A percentile compares a stretch with the other conserved stretches of the same genome.
Conservation (phyloP, 805 yeast genomes). For the Phaffomyces antillensis region DNA sequence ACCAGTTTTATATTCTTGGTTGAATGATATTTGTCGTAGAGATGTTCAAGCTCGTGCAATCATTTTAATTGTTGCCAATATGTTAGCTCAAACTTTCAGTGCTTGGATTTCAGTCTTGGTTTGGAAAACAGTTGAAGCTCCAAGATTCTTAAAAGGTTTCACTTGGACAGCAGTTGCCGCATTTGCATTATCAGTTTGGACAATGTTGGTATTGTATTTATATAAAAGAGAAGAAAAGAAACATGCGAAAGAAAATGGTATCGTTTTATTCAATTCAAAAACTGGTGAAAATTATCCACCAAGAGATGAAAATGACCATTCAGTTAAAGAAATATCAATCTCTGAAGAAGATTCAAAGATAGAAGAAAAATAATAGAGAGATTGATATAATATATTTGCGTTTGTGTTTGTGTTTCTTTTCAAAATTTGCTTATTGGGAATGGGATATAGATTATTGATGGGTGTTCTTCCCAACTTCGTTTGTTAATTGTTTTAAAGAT, state of each 20-base stretch:
- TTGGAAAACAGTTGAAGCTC: conserved; percentile 41
- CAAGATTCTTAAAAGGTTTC: conserved; percentile 47
- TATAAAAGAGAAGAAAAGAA: conserved; percentile 34
- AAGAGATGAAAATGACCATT: no score
- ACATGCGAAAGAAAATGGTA: conserved; percentile 32
- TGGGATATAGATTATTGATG: no score
- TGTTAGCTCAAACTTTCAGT: conserved; percentile 46
- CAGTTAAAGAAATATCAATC: conserved; percentile 25
- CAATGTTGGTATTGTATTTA: conserved; percentile 7
- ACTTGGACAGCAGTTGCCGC: conserved; percentile 25
- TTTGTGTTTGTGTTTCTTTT: no score
- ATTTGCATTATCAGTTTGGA: conserved; percentile 18
- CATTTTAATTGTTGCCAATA: conserved; percentile 31
- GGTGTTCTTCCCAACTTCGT: no score
- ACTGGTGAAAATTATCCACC: conserved; percentile 22
- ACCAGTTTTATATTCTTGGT: conserved; percentile 39
- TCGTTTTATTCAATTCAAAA: conserved; percentile 24
- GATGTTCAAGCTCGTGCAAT: conserved; percentile 48
- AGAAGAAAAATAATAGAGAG: no score
- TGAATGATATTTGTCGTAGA: conserved; percentile 48
- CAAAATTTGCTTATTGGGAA: no score
- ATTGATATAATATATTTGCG: no score
- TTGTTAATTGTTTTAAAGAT: no score
- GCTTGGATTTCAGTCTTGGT: conserved; percentile 36
- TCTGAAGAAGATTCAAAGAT: no score